Conservation (phyloP, 2,329 filamentous ascomycete species). For the Aspergillus sp. region DNA sequence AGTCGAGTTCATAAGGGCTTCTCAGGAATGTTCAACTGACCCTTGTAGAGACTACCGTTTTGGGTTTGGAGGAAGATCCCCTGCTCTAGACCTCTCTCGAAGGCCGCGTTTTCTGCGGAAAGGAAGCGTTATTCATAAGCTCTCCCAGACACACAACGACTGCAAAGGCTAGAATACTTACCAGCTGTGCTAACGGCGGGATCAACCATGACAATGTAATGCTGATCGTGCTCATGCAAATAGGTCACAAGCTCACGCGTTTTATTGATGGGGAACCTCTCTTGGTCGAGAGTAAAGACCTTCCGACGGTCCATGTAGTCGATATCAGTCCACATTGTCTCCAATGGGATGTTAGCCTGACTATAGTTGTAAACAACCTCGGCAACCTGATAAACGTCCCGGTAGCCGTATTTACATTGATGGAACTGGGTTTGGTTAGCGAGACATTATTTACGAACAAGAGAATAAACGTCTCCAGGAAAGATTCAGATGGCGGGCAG, state of each 20-base stretch:
- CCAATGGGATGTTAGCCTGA: constrained; percentile 41
- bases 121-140: not conserved
- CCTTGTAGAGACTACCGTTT: constrained; percentile 58
- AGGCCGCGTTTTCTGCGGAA: constrained; percentile 52
- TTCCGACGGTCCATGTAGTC: constrained; percentile 42
- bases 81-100: constrained; percentile 60
- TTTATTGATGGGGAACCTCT: constrained; percentile 39
- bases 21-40: constrained; percentile 15
- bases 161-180: constrained; percentile 16
- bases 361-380: constrained; percentile 47
- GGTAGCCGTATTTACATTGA: constrained; percentile 65
- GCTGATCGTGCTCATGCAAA: constrained; percentile 65
- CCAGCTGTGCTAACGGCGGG: constrained; percentile 43
- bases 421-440: constrained; percentile 42
- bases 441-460: not conserved
- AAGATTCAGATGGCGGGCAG: not conserved
- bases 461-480: too few relatives aligned
- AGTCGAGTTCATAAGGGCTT: not conserved
- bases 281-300: constrained; percentile 41
- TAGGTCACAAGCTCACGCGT: constrained; percentile 66
- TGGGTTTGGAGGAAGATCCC: constrained; percentile 52
- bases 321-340: constrained; percentile 49
- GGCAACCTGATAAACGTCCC: constrained; percentile 46
- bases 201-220: constrained; percentile 78
- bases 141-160: not conserved